Evolutionary conservation across 129 eudicot species (phyloP).

Genomic region (Centaurea solstitialis): DNA sequence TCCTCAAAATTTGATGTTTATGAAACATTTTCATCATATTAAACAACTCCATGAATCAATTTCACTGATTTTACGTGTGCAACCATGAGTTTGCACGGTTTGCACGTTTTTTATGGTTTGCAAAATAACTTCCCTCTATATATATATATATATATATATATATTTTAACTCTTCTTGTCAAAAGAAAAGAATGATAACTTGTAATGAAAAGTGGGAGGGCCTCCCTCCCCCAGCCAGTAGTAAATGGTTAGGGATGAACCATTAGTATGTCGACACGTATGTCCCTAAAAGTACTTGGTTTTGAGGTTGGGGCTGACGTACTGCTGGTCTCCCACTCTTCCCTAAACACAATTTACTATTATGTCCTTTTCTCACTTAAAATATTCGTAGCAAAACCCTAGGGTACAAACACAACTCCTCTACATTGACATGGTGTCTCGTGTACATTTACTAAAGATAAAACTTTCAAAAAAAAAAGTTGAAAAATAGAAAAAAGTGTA

Average conservation of each 20-base stretch:
- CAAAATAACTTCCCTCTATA: too few species aligned
- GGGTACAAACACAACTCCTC: background rate
- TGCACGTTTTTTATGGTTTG: too few species aligned
- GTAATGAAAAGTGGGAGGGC: background rate
- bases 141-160: too few species aligned
- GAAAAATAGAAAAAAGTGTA: background rate
- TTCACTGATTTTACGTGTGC: too few species aligned
- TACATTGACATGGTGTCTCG: background rate
- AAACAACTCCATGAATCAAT: too few species aligned
- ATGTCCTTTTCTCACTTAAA: background rate
- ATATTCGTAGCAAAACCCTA: conserved; percentile 4
- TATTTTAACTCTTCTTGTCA: background rate
- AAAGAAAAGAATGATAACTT: background rate
- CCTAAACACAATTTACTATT: background rate
- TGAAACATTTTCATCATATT: too few species aligned
- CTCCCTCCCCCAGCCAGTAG: background rate
- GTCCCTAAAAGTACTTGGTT: background rate
- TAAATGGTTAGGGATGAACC: background rate
- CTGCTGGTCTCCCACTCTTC: background rate
- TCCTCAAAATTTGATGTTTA: too few species aligned
- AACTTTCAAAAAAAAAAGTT: too few species aligned
- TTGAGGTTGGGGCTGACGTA: conserved; percentile 8
- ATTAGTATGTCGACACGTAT: conserved; percentile 15
- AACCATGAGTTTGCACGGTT: too few species aligned
- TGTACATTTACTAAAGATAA: background rate